Percentiles rank a stretch among this genome's conserved stretches.
phyloP scores from a whole-genome alignment of 352 stramenopile genomes.

The Phytophthora syringae region DNA sequence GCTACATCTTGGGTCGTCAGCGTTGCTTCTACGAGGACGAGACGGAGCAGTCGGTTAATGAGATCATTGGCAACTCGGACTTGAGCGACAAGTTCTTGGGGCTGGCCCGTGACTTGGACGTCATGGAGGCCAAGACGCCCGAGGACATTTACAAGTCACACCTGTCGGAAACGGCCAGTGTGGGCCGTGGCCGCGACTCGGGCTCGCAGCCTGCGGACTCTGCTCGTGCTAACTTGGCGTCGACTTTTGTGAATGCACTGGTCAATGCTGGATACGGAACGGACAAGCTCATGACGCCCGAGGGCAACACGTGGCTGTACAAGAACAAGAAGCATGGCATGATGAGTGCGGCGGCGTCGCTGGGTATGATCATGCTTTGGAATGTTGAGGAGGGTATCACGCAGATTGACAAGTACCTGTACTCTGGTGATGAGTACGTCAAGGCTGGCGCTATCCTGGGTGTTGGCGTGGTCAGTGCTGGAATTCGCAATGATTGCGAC shows the following conservation, averaged over 20 bases:
- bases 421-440: slow-evolving; percentile 98
- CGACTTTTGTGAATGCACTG: slow-evolving; percentile 99
- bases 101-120: slow-evolving; percentile 97
- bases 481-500: slow-evolving; percentile 97
- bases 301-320: slow-evolving; percentile 98
- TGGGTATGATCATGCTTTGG: slow-evolving; percentile 99
- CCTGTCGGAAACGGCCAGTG: slow-evolving; percentile 94
- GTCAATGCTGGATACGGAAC: slow-evolving; percentile 98
- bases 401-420: slow-evolving; percentile 99
- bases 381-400: slow-evolving; percentile 99
- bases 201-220: slow-evolving; percentile 93
- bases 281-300: slow-evolving; percentile 95
- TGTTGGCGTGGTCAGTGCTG: slow-evolving; percentile 95
- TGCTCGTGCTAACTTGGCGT: slow-evolving; percentile 98
- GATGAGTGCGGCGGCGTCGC: slow-evolving; percentile 97
- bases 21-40: slow-evolving; percentile 96
- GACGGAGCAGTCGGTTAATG: slow-evolving; percentile 89
- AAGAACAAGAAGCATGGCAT: slow-evolving; percentile 99
- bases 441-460: slow-evolving; percentile 98
- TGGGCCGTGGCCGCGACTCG: slow-evolving; percentile 74
- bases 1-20: slow-evolving; percentile 96
- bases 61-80: slow-evolving; percentile 97
- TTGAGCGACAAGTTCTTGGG: slow-evolving; percentile 97
- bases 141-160: slow-evolving; percentile 99
- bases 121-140: slow-evolving; percentile 97